phyloP scores from a whole-genome alignment of 306 rosid genomes.

The Dicorynia guianensis region DNA sequence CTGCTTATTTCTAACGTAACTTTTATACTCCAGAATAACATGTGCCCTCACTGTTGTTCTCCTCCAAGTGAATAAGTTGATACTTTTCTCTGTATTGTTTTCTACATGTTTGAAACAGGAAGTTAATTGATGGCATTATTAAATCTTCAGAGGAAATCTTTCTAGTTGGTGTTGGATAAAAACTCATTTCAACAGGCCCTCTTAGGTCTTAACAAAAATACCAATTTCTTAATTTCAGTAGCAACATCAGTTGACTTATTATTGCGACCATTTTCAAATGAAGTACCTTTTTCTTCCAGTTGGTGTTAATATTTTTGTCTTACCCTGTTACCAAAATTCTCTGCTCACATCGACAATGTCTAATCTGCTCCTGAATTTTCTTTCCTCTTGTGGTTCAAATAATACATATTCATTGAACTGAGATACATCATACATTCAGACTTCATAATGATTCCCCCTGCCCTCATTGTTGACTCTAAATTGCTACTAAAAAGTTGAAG shows the following conservation, averaged over 20 bases:
- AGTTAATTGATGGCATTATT: no score
- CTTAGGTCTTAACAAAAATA: no score
- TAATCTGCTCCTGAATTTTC: constrained; percentile 7
- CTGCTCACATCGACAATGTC: not conserved
- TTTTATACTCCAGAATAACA: not conserved
- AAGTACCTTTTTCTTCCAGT: not conserved
- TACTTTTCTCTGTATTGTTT: not conserved
- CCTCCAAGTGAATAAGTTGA: not conserved
- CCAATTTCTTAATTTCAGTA: no score
- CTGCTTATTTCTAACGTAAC: not conserved
- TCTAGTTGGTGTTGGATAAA: no score
- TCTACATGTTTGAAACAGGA: not conserved
- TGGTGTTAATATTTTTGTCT: not conserved
- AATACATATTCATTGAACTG: not conserved
- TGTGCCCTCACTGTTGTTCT: not conserved
- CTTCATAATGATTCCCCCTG: not conserved
- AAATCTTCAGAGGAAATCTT: no score
- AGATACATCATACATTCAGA: not conserved
- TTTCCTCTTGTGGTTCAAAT: not conserved
- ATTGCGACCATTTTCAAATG: not conserved
- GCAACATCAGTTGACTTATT: not conserved
- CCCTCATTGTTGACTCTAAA: not conserved
- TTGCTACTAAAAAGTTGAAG: not conserved
- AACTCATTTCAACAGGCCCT: no score
- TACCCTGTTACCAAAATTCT: not conserved